Evolutionary conservation across 23 red algal species (phyloP).

Genomic region (Cyanidiococcus yangmingshanensis): DNA sequence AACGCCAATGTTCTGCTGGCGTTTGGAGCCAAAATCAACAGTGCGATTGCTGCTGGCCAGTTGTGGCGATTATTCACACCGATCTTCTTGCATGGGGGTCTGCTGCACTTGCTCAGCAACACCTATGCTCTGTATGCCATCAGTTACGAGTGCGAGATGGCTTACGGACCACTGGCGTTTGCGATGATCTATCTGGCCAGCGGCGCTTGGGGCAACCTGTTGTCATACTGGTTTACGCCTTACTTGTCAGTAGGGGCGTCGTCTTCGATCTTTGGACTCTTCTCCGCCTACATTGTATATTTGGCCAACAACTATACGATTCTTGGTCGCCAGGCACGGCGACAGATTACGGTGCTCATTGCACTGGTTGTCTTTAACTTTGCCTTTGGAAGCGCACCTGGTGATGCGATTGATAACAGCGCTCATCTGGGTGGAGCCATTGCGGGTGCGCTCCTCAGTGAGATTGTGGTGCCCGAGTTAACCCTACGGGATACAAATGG

Average conservation of each 20-base stretch:
- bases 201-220: conserved; percentile 49
- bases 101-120: conserved; percentile 64
- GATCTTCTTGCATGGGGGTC: conserved; percentile 83
- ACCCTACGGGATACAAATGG: background rate
- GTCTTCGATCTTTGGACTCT: conserved; percentile 83
- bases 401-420: conserved; percentile 74
- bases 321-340: conserved; percentile 37
- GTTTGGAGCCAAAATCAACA: conserved; percentile 75
- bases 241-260: conserved; percentile 76
- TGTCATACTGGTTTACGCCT: conserved; percentile 58
- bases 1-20: conserved; percentile 23
- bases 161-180: conserved; percentile 65
- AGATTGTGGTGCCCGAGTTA: conserved; percentile 8
- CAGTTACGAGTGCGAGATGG: conserved; percentile 54
- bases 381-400: conserved; percentile 47
- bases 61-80: conserved; percentile 69
- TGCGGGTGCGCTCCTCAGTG: conserved; percentile 34
- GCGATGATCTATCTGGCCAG: conserved; percentile 48
- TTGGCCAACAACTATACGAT: conserved; percentile 42
- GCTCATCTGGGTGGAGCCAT: conserved; percentile 82
- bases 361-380: conserved; percentile 69
- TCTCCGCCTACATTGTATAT: conserved; percentile 59
- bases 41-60: conserved; percentile 54
- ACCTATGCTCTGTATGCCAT: conserved; percentile 55
- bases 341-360: conserved; percentile 31